phyloP scores from a whole-genome alignment of 2,329 filamentous ascomycete genomes.

The Ramularia collo-cygni region DNA sequence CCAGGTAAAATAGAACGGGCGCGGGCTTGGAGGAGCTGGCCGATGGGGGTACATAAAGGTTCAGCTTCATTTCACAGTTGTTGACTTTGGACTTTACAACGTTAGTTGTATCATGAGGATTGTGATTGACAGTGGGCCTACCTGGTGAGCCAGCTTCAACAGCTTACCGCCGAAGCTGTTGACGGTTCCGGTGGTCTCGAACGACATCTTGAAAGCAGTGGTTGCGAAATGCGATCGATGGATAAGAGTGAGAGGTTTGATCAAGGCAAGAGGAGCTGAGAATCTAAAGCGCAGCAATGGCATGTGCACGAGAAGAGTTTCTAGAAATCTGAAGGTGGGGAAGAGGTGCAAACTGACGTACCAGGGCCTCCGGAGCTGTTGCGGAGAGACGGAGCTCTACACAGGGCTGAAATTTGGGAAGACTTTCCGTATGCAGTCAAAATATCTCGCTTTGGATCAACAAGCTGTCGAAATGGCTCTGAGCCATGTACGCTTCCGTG shows the following conservation, averaged over 20 bases:
- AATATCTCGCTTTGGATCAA: not conserved
- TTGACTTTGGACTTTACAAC: conserved; percentile 59
- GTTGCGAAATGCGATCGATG: too few relatives aligned
- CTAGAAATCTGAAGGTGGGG: too few relatives aligned
- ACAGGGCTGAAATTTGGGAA: conserved; percentile 2
- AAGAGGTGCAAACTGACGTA: not conserved
- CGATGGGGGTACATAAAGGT: conserved; percentile 79
- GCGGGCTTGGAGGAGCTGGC: conserved; percentile 57
- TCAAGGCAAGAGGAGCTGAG: too few relatives aligned
- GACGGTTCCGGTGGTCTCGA: conserved; percentile 85
- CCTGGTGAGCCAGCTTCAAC: conserved; percentile 77
- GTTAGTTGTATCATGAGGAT: not conserved
- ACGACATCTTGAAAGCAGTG: conserved; percentile 55
- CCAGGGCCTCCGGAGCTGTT: conserved; percentile 4
- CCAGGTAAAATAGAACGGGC: conserved; percentile 86
- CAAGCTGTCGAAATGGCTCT: too few relatives aligned
- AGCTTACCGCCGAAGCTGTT: conserved; percentile 89
- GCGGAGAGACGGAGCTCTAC: not conserved
- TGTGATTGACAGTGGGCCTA: conserved; percentile 5
- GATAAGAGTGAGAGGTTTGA: too few relatives aligned
- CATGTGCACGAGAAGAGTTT: conserved; percentile 5
- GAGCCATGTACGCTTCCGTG: too few relatives aligned
- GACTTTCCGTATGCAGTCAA: conserved; percentile 2
- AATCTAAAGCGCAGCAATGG: conserved; percentile 2
- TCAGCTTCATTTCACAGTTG: conserved; percentile 83